Percentiles rank a stretch among this genome's conserved stretches.
Evolutionary conservation across 345 rosid genomes (phyloP).

Genomic region (Dimocarpus longan): DNA sequence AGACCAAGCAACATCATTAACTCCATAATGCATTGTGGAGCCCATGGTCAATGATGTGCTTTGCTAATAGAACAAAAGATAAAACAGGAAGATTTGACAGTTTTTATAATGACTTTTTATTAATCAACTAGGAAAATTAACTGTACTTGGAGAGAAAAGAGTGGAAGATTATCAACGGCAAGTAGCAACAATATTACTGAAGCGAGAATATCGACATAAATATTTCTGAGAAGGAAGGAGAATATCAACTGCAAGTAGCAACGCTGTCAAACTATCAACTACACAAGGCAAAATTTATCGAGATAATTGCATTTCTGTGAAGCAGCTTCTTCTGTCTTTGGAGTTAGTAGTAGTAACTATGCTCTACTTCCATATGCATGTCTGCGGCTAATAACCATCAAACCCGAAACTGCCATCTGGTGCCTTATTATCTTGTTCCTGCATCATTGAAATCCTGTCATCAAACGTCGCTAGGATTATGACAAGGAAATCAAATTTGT

Average conservation of each 20-base stretch:
- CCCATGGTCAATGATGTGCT: background rate
- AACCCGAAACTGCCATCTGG: slow-evolving; percentile 50
- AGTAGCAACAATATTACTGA: background rate
- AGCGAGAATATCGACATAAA: too few relatives aligned
- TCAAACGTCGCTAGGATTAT: slow-evolving; percentile 6
- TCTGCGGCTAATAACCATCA: slow-evolving; percentile 47
- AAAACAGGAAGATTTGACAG: slow-evolving; percentile 5
- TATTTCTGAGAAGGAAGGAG: background rate
- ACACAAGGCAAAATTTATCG: background rate
- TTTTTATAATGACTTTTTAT: slow-evolving; percentile 7
- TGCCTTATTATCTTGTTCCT: slow-evolving; percentile 51
- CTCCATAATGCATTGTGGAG: slow-evolving; percentile 3
- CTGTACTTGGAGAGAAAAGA: background rate
- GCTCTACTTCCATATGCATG: slow-evolving; percentile 40
- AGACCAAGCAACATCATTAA: background rate
- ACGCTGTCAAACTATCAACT: slow-evolving; percentile 10
- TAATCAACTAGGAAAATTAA: slow-evolving; percentile 8
- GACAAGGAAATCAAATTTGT: slow-evolving; percentile 4
- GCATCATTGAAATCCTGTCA: slow-evolving; percentile 24
- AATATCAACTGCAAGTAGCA: too few relatives aligned
- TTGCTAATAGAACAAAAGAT: background rate
- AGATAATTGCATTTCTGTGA: background rate
- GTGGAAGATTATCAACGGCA: slow-evolving; percentile 14
- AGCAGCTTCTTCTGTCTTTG: slow-evolving; percentile 7
- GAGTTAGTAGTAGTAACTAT: slow-evolving; percentile 11